Base-by-base conservation (phyloP, 2,329 filamentous ascomycete genomes). In the Fusarium tuaranense region DNA sequence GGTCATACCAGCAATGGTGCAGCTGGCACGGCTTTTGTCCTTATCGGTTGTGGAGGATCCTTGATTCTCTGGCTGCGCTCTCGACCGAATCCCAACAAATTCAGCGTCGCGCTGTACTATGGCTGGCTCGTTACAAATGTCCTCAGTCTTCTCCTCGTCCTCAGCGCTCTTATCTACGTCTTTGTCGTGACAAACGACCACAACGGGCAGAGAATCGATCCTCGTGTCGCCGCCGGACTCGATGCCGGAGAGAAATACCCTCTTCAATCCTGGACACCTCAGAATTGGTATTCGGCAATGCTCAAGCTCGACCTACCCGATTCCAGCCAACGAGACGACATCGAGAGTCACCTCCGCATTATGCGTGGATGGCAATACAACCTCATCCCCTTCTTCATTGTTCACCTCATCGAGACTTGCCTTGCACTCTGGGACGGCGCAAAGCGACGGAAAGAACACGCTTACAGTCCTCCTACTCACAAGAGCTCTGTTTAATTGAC, bases 351-450 rank as follows among this genome's bases (percentile, higher is more conserved):
- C 14, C n/a, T 80, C 7, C 75, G 69, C 9, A 34, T 80, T 36
- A 80, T 80, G 70, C 61, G 69, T 1, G 79, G 79, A 4, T 80
- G 79, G 79, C 77, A 80, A 36, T 80, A 78, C 25, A 80, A 80
- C 36, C 63, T 80, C 3, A 80, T 80, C 12, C 79, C 78, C 1
- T 78, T 80, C 63, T 80, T 80, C n/a, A 39, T 79, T 1, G 44
- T 80, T 4, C 78, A 80, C 32, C 65, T 80, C 5, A 46, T 48
- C 3, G 78, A 80, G 20, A 80, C 79, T 2, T 63, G 55, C 2
- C 46, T 80, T 41, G 77, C 78, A 2, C 32, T 78, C 2, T 73
- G 72, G 70, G 79, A 80, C 25, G 74, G 65, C 1, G 59, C 70
- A 48, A 46, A 69, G 20, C 67, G 68, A 62, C 68, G 76, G 25